Conservation (phyloP, 2,329 filamentous ascomycete genomes). For the Colletotrichum sp. region DNA sequence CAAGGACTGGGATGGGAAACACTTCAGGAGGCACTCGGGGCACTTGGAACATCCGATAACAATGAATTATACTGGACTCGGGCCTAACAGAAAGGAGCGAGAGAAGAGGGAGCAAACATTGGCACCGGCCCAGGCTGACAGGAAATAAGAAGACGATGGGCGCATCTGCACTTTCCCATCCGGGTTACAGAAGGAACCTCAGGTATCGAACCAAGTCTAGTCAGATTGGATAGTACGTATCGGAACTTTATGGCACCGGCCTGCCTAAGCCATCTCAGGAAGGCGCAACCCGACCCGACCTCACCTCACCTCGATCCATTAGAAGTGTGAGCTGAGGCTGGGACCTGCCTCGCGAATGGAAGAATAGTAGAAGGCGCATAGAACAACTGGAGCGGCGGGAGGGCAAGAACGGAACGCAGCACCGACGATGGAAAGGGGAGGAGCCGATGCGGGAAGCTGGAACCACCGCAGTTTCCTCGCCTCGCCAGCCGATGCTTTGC, state of each 20-base stretch:
- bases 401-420: neutral
- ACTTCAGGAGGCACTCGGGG: neutral
- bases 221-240: neutral
- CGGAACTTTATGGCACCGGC: neutral
- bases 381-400: neutral
- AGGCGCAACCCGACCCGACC: neutral
- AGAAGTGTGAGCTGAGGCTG: neutral
- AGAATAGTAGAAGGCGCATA: neutral
- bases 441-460: neutral
- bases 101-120: neutral
- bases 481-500: neutral
- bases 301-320: neutral
- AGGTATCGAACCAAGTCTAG: neutral
- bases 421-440: neutral
- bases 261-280: neutral
- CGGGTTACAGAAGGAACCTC: neutral
- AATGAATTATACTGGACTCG: neutral
- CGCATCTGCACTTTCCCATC: neutral
- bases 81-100: neutral
- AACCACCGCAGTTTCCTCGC: neutral
- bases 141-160: neutral
- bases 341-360: neutral
- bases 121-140: neutral
- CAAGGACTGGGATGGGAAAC: neutral
- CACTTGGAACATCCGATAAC: neutral